Evolutionary conservation across 345 rosid genomes (phyloP).

Genomic region (Lepidium aucheri): DNA sequence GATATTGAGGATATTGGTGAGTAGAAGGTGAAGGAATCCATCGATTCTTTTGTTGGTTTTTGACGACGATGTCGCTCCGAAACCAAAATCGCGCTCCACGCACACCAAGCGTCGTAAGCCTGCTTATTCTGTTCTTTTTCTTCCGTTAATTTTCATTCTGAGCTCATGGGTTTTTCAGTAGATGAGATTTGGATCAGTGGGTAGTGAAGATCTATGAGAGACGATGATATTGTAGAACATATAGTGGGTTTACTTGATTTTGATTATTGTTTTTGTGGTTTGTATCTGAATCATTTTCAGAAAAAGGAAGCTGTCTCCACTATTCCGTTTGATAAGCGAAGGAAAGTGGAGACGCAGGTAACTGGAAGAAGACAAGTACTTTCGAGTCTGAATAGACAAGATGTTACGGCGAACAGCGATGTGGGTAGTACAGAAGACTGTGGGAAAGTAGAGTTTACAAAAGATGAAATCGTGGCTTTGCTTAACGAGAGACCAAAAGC

Average conservation of each 20-base stretch:
- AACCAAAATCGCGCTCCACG: no score
- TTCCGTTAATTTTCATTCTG: no score
- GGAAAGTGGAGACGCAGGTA: constrained; percentile 34
- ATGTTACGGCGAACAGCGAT: constrained; percentile 33
- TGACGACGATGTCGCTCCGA: no score
- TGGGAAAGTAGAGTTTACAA: constrained; percentile 43
- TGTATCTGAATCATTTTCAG: constrained; percentile 26
- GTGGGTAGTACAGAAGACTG: constrained; percentile 39
- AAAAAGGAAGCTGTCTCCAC: constrained; percentile 45
- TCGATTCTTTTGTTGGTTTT: no score
- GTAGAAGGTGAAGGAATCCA: no score
- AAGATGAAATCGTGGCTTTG: constrained; percentile 71
- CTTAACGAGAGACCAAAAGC: constrained; percentile 61
- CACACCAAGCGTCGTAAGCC: no score
- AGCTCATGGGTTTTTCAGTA: no score
- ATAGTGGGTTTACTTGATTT: not conserved
- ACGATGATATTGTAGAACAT: no score
- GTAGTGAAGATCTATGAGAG: no score
- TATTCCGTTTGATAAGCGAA: constrained; percentile 58
- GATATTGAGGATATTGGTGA: no score
- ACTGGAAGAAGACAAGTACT: constrained; percentile 53
- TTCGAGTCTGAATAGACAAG: constrained; percentile 43
- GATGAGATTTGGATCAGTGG: no score
- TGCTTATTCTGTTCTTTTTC: no score
- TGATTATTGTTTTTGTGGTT: not conserved